A percentile compares a stretch with the other conserved stretches of the same genome.
Conservation (phyloP, 2,329 filamentous ascomycete species). For the Colletotrichum liriopes region DNA sequence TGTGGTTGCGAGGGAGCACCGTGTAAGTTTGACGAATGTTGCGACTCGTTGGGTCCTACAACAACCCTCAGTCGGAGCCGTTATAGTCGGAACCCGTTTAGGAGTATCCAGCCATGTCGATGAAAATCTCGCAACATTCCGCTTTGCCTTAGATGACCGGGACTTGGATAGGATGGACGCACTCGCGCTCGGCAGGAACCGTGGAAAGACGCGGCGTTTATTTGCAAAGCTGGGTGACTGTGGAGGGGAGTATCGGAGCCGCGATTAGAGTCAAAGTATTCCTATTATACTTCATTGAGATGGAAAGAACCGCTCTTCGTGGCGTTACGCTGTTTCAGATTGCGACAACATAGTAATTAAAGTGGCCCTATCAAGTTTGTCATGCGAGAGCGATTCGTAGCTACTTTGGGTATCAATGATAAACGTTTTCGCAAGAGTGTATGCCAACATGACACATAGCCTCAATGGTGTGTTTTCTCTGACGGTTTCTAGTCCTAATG, state of each 20-base stretch:
- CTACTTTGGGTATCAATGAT: too few relatives aligned
- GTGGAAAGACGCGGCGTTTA: background rate
- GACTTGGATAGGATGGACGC: constrained; percentile 10
- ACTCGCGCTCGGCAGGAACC: background rate
- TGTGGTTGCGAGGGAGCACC: background rate
- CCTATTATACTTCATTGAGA: too few relatives aligned
- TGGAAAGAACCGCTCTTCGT: too few relatives aligned
- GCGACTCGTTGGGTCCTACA: constrained; percentile 27
- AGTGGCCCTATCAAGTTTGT: too few relatives aligned
- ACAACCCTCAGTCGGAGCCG: constrained; percentile 13
- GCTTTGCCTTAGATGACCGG: constrained; percentile 4
- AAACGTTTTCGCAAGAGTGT: background rate
- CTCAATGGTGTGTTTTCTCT: background rate
- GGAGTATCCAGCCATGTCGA: constrained; percentile 11
- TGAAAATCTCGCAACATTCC: constrained; percentile 18
- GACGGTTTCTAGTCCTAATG: background rate
- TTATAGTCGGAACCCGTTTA: constrained; percentile 12
- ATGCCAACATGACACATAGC: too few relatives aligned
- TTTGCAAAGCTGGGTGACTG: background rate
- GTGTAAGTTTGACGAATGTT: constrained; percentile 1
- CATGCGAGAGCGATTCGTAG: too few relatives aligned
- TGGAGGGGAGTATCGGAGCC: background rate
- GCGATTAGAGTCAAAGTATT: background rate
- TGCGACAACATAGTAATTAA: too few relatives aligned
- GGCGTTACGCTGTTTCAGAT: too few relatives aligned